These are phyloP conservation scores for Coemansia sp. DNA, from an alignment of 192 early-diverging fungal genomes.

Conservation along the genomic window DNA sequence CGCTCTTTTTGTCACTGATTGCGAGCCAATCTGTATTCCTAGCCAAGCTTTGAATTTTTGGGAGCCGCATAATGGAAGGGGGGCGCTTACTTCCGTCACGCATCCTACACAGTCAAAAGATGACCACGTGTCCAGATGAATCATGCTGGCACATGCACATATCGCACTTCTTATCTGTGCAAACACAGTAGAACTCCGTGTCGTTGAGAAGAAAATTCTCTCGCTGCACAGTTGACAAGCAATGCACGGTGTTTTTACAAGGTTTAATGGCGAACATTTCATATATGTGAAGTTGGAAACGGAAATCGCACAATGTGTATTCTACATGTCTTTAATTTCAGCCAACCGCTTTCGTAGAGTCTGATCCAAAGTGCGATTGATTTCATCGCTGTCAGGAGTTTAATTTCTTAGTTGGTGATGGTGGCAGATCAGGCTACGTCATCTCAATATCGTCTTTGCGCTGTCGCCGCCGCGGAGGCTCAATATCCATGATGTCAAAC, in stretches of 20 bases:
- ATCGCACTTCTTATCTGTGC: background rate
- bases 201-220: background rate
- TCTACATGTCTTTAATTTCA: background rate
- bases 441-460: constrained; percentile 43
- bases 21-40: background rate
- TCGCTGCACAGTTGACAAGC: background rate
- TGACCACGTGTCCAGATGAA: background rate
- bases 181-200: background rate
- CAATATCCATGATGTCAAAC: constrained; percentile 44
- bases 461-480: constrained; percentile 45
- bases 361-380: background rate
- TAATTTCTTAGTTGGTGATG: background rate
- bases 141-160: constrained; percentile 2
- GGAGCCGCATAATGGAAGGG: background rate
- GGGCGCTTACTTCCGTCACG: background rate
- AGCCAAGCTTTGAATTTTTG: background rate
- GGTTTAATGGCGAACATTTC: background rate
- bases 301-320: background rate
- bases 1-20: background rate
- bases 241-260: background rate
- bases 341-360: background rate
- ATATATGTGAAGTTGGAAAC: background rate
- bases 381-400: background rate
- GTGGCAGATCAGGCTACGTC: constrained; percentile 6
- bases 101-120: background rate